phyloP scores from a whole-genome alignment of 1,139 yeast genomes.

The Pichia sp. region DNA sequence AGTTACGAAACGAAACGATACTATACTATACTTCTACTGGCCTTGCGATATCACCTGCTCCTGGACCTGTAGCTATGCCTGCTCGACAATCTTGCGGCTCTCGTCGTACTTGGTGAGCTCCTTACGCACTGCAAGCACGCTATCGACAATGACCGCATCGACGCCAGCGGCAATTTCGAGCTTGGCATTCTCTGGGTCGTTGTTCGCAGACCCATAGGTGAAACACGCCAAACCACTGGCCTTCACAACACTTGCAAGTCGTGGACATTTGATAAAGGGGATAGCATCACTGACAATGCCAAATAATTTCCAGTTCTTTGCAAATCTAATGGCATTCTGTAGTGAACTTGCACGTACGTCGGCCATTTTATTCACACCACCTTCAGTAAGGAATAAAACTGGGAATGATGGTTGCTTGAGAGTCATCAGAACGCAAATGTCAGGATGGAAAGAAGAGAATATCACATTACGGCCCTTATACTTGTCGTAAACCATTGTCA shows the following conservation, averaged over 20 bases:
- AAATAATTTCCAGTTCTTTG: conserved; percentile 83
- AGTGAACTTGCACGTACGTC: conserved; percentile 83
- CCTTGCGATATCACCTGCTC: too few relatives aligned
- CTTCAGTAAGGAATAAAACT: conserved; percentile 79
- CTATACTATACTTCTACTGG: too few relatives aligned
- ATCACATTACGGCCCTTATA: conserved; percentile 77
- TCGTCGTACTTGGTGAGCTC: conserved; percentile 49
- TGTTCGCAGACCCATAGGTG: conserved; percentile 82
- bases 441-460: conserved; percentile 94
- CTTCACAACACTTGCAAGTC: conserved; percentile 83
- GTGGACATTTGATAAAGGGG: conserved; percentile 79
- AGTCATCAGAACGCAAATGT: conserved; percentile 76
- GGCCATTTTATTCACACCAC: conserved; percentile 78
- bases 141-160: conserved; percentile 95
- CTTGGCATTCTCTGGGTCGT: conserved; percentile 77
- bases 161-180: conserved; percentile 91
- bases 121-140: conserved; percentile 85
- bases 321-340: conserved; percentile 88
- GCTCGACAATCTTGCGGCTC: too few relatives aligned
- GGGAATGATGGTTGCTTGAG: conserved; percentile 93
- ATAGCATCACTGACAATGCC: conserved; percentile 91
- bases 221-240: conserved; percentile 90
- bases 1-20: too few relatives aligned
- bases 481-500: conserved; percentile 73
- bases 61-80: too few relatives aligned